Percentiles rank a stretch among this genome's conserved stretches.
Evolutionary conservation across 2,329 filamentous ascomycete genomes (phyloP).

Genomic region (Talaromyces sp.): DNA sequence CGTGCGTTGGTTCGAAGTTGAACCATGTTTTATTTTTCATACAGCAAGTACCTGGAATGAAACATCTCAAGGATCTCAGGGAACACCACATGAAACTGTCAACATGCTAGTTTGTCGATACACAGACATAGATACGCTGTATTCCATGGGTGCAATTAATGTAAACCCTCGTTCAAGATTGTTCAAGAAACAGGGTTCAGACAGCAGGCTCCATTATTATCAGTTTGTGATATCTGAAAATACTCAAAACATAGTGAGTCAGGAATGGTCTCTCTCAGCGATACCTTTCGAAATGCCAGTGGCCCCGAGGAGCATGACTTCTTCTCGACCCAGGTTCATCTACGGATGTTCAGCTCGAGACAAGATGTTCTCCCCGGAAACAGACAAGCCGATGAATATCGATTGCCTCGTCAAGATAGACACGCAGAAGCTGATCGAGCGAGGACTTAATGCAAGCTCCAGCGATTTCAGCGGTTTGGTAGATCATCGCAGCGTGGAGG

Average conservation of each 20-base stretch:
- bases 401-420: constrained; percentile 3
- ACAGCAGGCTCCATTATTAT: constrained; percentile 2
- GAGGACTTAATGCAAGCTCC: background rate
- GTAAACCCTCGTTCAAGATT: too few species aligned
- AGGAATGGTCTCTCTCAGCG: background rate
- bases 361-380: constrained; percentile 10
- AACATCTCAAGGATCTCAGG: background rate
- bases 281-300: constrained; percentile 3
- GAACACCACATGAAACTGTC: constrained; percentile 46
- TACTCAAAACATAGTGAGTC: background rate
- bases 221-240: background rate
- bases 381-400: background rate
- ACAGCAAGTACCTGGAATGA: constrained; percentile 72
- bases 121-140: constrained; percentile 67
- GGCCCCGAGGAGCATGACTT: constrained; percentile 49
- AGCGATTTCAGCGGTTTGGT: background rate
- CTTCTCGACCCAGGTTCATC: constrained; percentile 56
- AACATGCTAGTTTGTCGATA: constrained; percentile 69
- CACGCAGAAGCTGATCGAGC: background rate
- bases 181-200: background rate
- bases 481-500: background rate
- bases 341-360: constrained; percentile 66
- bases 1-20: constrained; percentile 69
- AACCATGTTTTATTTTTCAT: constrained; percentile 70
- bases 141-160: constrained; percentile 59